Evolutionary conservation across 208 protist genomes (phyloP).

Genomic region (Leishmania lainsoni): DNA sequence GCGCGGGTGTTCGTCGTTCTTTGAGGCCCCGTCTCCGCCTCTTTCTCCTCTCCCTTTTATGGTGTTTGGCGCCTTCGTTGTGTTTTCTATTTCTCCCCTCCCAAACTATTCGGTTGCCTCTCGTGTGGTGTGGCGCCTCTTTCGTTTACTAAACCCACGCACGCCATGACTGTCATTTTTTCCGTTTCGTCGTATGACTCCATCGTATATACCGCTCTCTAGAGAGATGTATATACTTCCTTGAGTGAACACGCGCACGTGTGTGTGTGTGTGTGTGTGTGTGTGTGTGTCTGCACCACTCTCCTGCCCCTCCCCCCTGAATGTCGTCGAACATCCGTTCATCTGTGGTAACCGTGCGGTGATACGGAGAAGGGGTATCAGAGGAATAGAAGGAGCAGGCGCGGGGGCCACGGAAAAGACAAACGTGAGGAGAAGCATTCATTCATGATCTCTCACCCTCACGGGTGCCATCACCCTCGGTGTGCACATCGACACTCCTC

Average conservation of each 20-base stretch:
- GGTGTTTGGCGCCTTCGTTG: neutral
- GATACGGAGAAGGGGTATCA: neutral
- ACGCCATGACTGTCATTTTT: neutral
- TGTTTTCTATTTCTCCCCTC: neutral
- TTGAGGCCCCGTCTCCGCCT: neutral
- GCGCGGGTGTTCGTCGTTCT: neutral
- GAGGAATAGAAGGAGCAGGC: neutral
- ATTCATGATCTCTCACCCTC: neutral
- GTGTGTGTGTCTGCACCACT: neutral
- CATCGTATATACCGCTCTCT: neutral
- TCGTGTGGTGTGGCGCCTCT: neutral
- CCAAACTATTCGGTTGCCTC: neutral
- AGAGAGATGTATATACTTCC: neutral
- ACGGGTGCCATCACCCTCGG: neutral
- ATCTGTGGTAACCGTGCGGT: neutral
- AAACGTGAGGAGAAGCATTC: neutral
- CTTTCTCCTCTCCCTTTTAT: neutral
- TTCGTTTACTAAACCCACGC: neutral
- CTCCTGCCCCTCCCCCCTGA: neutral
- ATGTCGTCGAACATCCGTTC: neutral
- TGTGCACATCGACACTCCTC: neutral
- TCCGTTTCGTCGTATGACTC: neutral
- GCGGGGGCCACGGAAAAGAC: neutral
- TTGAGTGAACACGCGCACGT: neutral
- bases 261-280: neutral